Conservation (phyloP, 768 basidiomycete genomes). For the Termitomyces sp. region DNA sequence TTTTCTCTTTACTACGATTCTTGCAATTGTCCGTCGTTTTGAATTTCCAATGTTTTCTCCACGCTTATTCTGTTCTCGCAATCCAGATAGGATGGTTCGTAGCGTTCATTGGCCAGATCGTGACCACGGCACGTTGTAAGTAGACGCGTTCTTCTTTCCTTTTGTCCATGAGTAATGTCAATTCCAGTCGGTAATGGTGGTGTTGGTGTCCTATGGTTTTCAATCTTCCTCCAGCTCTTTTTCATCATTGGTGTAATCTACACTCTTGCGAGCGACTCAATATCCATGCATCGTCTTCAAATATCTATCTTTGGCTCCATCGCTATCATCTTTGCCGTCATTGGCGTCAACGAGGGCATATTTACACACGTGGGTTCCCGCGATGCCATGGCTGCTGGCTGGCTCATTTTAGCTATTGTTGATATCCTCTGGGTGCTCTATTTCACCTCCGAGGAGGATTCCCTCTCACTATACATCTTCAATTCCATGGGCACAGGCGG, state of each 20-base stretch:
- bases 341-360: constrained; percentile 64
- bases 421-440: constrained; percentile 96
- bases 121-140: constrained; percentile 52
- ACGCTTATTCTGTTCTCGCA: constrained; percentile 27
- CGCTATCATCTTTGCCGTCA: constrained; percentile 82
- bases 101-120: constrained; percentile 71
- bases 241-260: constrained; percentile 69
- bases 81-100: constrained; percentile 65
- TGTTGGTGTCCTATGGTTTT: constrained; percentile 77
- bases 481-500: constrained; percentile 85
- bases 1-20: constrained; percentile 81
- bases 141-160: neutral
- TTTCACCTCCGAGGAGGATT: constrained; percentile 96
- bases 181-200: constrained; percentile 33
- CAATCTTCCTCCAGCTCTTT: constrained; percentile 70
- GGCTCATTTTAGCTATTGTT: constrained; percentile 87
- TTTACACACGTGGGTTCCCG: constrained; percentile 47
- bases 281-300: constrained; percentile 90
- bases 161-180: constrained; percentile 8
- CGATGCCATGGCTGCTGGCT: constrained; percentile 88
- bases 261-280: constrained; percentile 80
- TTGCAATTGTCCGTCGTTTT: constrained; percentile 58
- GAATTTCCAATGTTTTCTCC: constrained; percentile 6
- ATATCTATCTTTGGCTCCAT: constrained; percentile 86
- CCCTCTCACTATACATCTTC: constrained; percentile 77